Evolutionary conservation across 2,329 filamentous ascomycete species (phyloP).

Genomic region (Pseudogymnoascus pannorum): DNA sequence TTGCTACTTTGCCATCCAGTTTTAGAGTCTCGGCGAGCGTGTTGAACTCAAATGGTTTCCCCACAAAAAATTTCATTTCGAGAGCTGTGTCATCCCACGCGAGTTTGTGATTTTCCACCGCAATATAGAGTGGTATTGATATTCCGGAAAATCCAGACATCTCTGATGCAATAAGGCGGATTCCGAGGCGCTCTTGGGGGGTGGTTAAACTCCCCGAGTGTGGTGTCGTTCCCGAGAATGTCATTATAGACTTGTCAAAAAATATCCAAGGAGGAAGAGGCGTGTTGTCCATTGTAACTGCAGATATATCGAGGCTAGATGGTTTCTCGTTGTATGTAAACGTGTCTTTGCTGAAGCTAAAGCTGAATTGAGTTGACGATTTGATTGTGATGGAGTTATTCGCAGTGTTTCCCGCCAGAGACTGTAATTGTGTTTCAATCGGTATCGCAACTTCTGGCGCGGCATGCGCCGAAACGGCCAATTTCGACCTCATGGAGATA

Average conservation of each 20-base stretch:
- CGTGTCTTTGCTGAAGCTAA: constrained; percentile 48
- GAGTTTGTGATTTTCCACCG: constrained; percentile 64
- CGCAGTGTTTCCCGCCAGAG: constrained; percentile 51
- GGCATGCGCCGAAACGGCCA: constrained; percentile 58
- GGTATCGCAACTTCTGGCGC: constrained; percentile 49
- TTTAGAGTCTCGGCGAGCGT: constrained; percentile 44
- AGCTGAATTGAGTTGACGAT: constrained; percentile 45
- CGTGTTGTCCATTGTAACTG: constrained; percentile 67
- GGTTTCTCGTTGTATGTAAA: constrained; percentile 46
- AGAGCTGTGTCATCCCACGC: constrained; percentile 53
- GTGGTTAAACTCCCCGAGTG: constrained; percentile 53
- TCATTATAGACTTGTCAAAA: constrained; percentile 59
- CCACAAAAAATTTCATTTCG: constrained; percentile 48
- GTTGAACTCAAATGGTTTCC: constrained; percentile 44
- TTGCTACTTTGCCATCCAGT: constrained; percentile 49
- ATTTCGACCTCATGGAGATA: constrained; percentile 55
- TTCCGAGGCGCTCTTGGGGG: constrained; percentile 63
- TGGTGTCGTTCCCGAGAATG: constrained; percentile 66
- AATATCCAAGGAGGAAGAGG: constrained; percentile 77
- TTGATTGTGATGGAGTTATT: constrained; percentile 52
- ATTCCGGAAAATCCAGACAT: constrained; percentile 68
- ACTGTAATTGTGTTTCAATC: constrained; percentile 49
- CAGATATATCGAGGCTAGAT: constrained; percentile 62
- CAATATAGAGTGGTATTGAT: constrained; percentile 59
- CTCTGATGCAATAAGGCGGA: constrained; percentile 72